phyloP scores from a whole-genome alignment of 208 protist genomes.

The Eutreptiella sp. region DNA sequence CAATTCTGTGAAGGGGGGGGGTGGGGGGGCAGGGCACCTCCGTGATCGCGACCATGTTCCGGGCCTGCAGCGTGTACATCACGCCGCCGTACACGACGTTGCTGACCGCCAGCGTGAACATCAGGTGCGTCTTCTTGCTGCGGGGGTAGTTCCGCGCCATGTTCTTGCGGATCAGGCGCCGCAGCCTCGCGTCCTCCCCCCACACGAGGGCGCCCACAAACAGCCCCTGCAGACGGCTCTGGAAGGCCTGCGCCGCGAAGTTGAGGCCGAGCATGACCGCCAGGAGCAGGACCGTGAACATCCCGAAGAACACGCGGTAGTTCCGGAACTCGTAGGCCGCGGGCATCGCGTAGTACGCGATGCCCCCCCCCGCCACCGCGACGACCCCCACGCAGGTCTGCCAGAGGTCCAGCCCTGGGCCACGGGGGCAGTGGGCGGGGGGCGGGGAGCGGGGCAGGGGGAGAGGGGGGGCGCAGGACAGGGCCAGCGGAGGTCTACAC shows the following conservation, averaged over 20 bases:
- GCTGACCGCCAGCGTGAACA: slow-evolving; percentile 82
- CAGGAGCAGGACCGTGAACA: slow-evolving; percentile 76
- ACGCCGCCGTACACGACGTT: slow-evolving; percentile 75
- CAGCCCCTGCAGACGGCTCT: slow-evolving; percentile 53
- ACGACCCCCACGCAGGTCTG: slow-evolving; percentile 58
- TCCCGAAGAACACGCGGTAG: slow-evolving; percentile 74
- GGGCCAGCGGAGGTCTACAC: too few species aligned
- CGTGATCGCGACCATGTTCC: slow-evolving; percentile 40
- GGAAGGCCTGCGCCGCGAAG: slow-evolving; percentile 64
- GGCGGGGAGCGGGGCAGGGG: too few species aligned
- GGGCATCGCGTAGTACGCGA: slow-evolving; percentile 88
- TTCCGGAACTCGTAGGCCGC: slow-evolving; percentile 77
- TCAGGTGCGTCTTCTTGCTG: slow-evolving; percentile 86
- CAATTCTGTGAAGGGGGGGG: too few species aligned
- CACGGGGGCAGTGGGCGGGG: too few species aligned
- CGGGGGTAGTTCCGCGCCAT: slow-evolving; percentile 65
- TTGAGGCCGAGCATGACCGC: slow-evolving; percentile 82
- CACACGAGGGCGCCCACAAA: slow-evolving; percentile 74
- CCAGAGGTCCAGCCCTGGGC: slow-evolving; percentile 62
- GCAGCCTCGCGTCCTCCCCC: slow-evolving; percentile 56
- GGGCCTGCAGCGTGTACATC: slow-evolving; percentile 52
- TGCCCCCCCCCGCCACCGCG: slow-evolving; percentile 73
- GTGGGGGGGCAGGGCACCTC: slow-evolving; percentile 42
- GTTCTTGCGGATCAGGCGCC: slow-evolving; percentile 78
- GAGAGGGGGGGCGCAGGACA: too few species aligned